Percentiles rank a stretch among this genome's conserved stretches.
Conservation (phyloP, 257 asterid species). For the Primulina huaijiensis region DNA sequence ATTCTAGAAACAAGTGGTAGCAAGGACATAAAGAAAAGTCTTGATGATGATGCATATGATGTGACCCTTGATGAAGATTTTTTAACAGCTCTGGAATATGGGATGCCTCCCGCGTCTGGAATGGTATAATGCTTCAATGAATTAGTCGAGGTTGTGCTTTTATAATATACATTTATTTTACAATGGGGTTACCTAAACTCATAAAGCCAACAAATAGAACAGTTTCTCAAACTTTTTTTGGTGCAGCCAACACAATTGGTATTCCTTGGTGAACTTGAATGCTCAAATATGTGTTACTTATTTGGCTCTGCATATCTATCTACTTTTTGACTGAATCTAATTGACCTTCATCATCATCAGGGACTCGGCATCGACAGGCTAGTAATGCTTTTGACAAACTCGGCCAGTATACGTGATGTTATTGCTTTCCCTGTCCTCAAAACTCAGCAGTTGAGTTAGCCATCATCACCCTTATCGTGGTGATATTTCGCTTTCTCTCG, state of each 20-base stretch:
- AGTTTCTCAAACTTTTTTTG: background rate
- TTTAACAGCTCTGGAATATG: constrained; percentile 87
- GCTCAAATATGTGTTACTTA: background rate
- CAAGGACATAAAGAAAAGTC: constrained; percentile 34
- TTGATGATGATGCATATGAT: constrained; percentile 66
- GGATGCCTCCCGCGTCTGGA: constrained; percentile 99
- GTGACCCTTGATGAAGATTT: constrained; percentile 91
- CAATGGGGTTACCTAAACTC: background rate
- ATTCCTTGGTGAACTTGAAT: background rate
- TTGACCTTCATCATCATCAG: constrained; percentile 34
- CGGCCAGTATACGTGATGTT: constrained; percentile 86
- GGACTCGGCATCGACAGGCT: constrained; percentile 96
- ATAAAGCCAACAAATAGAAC: background rate
- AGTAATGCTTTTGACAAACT: constrained; percentile 80
- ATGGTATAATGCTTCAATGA: constrained; percentile 49
- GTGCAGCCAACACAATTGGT: background rate
- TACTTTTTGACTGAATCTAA: background rate
- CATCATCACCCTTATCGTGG: background rate
- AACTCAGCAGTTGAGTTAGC: constrained; percentile 43
- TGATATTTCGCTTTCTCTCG: background rate
- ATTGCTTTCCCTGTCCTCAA: constrained; percentile 90
- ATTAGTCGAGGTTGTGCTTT: background rate
- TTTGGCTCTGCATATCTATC: background rate
- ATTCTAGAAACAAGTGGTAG: constrained; percentile 29
- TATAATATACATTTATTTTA: too few species aligned